A percentile compares a stretch with the other conserved stretches of the same genome.
These are phyloP conservation scores for Cephaloascus fragrans DNA, from an alignment of 805 yeast species.

Conservation along the genomic window DNA sequence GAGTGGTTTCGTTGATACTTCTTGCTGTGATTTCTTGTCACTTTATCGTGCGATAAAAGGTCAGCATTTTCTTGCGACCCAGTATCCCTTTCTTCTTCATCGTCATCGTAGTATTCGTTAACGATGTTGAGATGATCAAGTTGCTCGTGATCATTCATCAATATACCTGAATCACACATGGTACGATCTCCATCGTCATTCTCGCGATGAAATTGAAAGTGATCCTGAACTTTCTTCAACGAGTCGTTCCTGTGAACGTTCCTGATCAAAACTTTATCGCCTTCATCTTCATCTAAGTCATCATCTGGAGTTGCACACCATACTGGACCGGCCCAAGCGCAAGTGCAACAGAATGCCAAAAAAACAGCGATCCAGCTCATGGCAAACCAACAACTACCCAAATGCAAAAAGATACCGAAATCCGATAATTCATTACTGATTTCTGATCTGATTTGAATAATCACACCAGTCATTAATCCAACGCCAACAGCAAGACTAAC, in stretches of 20 bases:
- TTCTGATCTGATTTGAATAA: constrained; percentile 14
- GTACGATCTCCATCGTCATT: too few relatives aligned
- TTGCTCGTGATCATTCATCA: too few relatives aligned
- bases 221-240: neutral
- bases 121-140: too few relatives aligned
- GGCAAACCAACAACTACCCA: constrained; percentile 32
- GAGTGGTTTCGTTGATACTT: neutral
- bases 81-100: too few relatives aligned
- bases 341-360: constrained; percentile 43
- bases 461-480: constrained; percentile 16
- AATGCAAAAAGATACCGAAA: constrained; percentile 35
- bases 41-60: too few relatives aligned
- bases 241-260: neutral
- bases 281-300: constrained; percentile 13
- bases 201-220: neutral
- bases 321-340: constrained; percentile 32
- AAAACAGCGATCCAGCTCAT: constrained; percentile 27
- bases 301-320: constrained; percentile 47
- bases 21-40: too few relatives aligned
- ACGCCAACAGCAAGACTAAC: constrained; percentile 19
- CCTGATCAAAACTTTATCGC: constrained; percentile 2
- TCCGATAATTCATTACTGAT: constrained; percentile 22
- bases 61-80: too few relatives aligned
- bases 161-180: too few relatives aligned
- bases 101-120: too few relatives aligned